A percentile compares a stretch with the other conserved stretches of the same genome.
phyloP scores from a whole-genome alignment of 2,329 filamentous ascomycete genomes.

The Aspergillus sp. region DNA sequence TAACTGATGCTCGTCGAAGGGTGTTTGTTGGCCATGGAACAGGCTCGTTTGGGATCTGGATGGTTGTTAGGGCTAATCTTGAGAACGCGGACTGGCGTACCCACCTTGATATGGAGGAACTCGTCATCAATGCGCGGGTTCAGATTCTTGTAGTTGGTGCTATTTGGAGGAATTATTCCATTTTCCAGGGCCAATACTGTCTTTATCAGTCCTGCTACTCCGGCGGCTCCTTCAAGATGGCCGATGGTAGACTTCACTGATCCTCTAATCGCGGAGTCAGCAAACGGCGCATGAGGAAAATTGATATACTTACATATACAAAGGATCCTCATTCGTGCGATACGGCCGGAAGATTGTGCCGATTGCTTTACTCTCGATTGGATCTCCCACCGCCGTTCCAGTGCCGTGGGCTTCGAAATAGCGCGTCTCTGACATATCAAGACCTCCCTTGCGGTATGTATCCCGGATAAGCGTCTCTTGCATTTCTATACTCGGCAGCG shows the following conservation, averaged over 20 bases:
- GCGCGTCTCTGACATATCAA: constrained; percentile 6
- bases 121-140: constrained; percentile 12
- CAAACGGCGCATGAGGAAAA: too few species aligned
- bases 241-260: constrained; percentile 18
- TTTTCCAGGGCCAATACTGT: constrained; percentile 1
- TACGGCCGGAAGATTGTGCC: neutral
- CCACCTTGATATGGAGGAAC: neutral
- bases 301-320: constrained; percentile 7
- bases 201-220: constrained; percentile 24
- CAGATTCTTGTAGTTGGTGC: constrained; percentile 8
- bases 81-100: neutral
- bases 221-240: constrained; percentile 18
- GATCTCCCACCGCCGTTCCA: constrained; percentile 18
- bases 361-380: constrained; percentile 14
- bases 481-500: neutral
- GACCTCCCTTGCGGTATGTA: neutral
- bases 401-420: constrained; percentile 22
- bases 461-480: constrained; percentile 13
- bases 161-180: constrained; percentile 8
- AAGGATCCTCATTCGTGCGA: constrained; percentile 7
- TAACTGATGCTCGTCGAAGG: constrained; percentile 29
- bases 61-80: neutral
- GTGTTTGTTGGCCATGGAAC: constrained; percentile 28
- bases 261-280: neutral
- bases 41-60: constrained; percentile 8